Conservation (phyloP, 1,284 basidiomycete genomes). For the Cutaneotrichosporon sp. region DNA sequence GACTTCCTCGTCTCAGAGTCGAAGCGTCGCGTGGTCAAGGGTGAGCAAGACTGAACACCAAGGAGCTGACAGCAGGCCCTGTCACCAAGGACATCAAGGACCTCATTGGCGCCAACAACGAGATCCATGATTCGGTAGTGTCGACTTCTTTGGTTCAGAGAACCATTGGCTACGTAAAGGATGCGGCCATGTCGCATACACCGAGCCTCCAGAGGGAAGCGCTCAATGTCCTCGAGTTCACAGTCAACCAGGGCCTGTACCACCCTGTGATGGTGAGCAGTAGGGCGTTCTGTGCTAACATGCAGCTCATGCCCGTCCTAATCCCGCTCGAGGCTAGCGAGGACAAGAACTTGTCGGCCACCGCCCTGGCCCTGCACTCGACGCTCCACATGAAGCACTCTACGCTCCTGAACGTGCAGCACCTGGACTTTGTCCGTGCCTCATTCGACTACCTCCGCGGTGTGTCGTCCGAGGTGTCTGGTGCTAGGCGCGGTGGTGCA, state of each 20-base stretch:
- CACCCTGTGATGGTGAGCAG: conserved; percentile 63
- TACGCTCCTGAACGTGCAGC: conserved; percentile 83
- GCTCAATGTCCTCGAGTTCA: conserved; percentile 87
- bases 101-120: conserved; percentile 89
- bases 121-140: conserved; percentile 92
- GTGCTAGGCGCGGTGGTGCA: conserved; percentile 56
- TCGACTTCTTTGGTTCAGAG: conserved; percentile 91
- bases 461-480: conserved; percentile 53
- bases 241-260: conserved; percentile 90
- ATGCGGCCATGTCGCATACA: conserved; percentile 73
- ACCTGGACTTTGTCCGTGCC: conserved; percentile 71
- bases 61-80: conserved; percentile 17
- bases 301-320: conserved; percentile 84
- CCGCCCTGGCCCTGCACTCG: conserved; percentile 78
- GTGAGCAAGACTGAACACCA: conserved; percentile 6
- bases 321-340: conserved; percentile 88
- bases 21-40: conserved; percentile 57
- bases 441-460: conserved; percentile 82
- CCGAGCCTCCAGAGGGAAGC: conserved; percentile 75
- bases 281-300: conserved; percentile 52
- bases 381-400: conserved; percentile 86
- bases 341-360: conserved; percentile 62
- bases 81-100: conserved; percentile 75
- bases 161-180: conserved; percentile 78
- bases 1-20: conserved; percentile 84